Base-by-base conservation (phyloP, 1,284 basidiomycete genomes). In the Taiwanofungus camphoratus region DNA sequence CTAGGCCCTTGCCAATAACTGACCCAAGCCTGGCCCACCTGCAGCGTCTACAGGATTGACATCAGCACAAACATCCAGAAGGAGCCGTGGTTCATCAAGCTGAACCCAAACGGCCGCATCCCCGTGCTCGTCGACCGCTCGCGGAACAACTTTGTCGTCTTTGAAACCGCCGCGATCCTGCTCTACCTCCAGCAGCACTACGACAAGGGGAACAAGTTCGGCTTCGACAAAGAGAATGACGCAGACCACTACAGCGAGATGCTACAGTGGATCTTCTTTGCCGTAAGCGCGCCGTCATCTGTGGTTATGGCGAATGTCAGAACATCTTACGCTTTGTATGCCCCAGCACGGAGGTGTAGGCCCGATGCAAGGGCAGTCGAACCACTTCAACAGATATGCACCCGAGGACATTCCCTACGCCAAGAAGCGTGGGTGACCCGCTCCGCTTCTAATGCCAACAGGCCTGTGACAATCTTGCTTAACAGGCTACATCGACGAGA, bases 221-320 rank as follows among this genome's bases (percentile, higher is more conserved):
- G 62, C 50, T 77, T 75, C 59, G 57, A 66, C 53, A 58, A 57
- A 11, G 52, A 59, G 11, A 58, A 62, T 39, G 58, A 67, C 22
- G 54, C 67, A 13, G 53, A 65, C 42, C 57, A 64, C 50, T 67
- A 73, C 53, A 79, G 76, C 55, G 74, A 82, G 59, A 71, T 78
- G 60, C 56, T 86, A 15, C 83, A 86, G 55, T 92, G 87, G 88
- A 80, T 90, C 36, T 87, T 89, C 66, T 91, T 86, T 52, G 71
- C 74, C 29, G 77, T 78, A 53, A 50, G 76, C 58, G 7, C 20
- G 15, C 5, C 4, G 16, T 21, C 26, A 11, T 15, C 22, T 19
- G 31, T 16, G 24, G 26, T 31, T 15, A 7, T 13, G 11, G 6
- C 21, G 40, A 5, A 27, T 26, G 13, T 38, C 19, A 15, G 11